Evolutionary conservation across 768 basidiomycete species (phyloP).

Genomic region (Guyanaporus albipodus): DNA sequence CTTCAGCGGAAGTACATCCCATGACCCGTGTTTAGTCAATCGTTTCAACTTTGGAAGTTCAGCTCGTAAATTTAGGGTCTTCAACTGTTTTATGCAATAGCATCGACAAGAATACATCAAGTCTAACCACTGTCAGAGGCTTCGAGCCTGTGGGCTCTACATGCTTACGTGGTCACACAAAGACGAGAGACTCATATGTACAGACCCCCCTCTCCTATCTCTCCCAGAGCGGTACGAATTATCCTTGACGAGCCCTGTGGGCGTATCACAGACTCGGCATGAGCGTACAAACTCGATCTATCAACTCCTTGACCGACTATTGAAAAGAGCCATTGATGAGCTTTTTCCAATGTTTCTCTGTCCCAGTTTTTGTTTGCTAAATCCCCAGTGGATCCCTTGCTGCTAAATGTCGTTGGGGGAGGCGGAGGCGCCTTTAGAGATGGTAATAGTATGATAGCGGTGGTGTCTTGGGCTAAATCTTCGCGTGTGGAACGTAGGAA

Average conservation of each 20-base stretch:
- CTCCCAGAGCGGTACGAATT: conserved; percentile 16
- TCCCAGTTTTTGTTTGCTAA: conserved; percentile 37
- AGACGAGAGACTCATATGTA: conserved; percentile 37
- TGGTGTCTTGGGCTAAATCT: neutral
- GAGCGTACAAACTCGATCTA: conserved; percentile 3
- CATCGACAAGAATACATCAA: too few species aligned
- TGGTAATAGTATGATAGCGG: conserved; percentile 43
- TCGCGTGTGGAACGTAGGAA: conserved; percentile 11
- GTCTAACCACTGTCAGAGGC: too few species aligned
- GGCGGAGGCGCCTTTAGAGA: conserved; percentile 41
- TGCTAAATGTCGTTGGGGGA: conserved; percentile 38
- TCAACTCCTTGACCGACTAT: conserved; percentile 26
- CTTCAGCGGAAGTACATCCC: too few species aligned
- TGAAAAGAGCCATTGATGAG: conserved; percentile 36
- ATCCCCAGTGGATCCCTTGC: conserved; percentile 21
- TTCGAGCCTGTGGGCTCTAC: too few species aligned
- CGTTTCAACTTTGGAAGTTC: too few species aligned
- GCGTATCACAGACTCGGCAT: conserved; percentile 12
- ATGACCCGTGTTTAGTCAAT: too few species aligned
- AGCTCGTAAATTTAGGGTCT: too few species aligned
- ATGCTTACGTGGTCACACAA: too few species aligned
- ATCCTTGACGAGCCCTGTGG: neutral
- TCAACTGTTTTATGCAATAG: too few species aligned
- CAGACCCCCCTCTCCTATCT: conserved; percentile 49
- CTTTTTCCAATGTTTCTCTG: conserved; percentile 29